A percentile compares a stretch with the other conserved stretches of the same genome.
Conservation (phyloP, 306 rosid genomes). For the Ormosia emarginata region DNA sequence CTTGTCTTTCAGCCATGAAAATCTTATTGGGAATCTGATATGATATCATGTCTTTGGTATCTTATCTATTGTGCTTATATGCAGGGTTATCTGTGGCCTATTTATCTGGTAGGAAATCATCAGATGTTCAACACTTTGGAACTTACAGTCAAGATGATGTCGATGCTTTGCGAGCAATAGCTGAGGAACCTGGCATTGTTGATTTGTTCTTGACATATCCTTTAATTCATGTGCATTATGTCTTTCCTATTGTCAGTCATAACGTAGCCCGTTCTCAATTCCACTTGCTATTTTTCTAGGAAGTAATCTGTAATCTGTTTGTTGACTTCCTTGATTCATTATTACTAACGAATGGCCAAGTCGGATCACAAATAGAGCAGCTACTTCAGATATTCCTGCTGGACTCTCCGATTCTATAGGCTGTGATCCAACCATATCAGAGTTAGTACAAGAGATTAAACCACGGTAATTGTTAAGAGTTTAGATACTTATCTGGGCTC, state of each 20-base stretch:
- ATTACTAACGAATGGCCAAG: conserved; percentile 93
- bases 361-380: conserved; percentile 61
- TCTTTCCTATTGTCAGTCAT: background rate
- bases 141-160: conserved; percentile 79
- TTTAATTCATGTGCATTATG: conserved; percentile 19
- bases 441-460: conserved; percentile 83
- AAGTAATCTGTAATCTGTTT: background rate
- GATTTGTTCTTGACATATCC: conserved; percentile 97
- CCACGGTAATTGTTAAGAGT: conserved; percentile 67
- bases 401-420: conserved; percentile 59
- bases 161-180: conserved; percentile 83
- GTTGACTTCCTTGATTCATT: conserved; percentile 53
- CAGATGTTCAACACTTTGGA: conserved; percentile 68
- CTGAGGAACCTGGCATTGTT: conserved; percentile 79
- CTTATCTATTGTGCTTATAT: conserved; percentile 14
- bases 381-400: conserved; percentile 53
- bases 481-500: background rate
- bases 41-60: background rate
- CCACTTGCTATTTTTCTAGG: conserved; percentile 15
- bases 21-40: background rate
- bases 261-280: background rate
- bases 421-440: conserved; percentile 64
- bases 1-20: background rate
- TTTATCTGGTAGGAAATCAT: conserved; percentile 69
- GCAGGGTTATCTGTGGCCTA: conserved; percentile 75